phyloP scores from a whole-genome alignment of 2,329 filamentous ascomycete species.

The Xylaria sp. region DNA sequence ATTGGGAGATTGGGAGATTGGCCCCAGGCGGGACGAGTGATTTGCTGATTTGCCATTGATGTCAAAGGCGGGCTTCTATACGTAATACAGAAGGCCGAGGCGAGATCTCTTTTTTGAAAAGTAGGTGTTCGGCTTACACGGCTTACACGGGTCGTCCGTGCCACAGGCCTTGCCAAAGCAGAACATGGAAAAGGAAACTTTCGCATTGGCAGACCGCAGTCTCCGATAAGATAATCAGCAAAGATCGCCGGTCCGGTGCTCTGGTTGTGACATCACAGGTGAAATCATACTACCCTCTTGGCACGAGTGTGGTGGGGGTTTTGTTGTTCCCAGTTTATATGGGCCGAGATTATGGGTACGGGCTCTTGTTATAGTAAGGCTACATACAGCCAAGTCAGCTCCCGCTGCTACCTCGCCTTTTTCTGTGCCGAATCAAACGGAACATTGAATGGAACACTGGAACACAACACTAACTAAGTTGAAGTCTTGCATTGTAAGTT shows the following conservation, averaged over 20 bases:
- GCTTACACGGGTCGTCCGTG: not conserved
- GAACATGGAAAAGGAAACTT: not conserved
- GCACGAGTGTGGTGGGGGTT: not conserved
- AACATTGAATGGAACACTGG: too few species aligned
- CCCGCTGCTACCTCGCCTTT: too few species aligned
- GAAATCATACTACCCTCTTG: constrained; percentile 24
- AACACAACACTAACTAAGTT: too few species aligned
- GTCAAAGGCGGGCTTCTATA: constrained; percentile 3
- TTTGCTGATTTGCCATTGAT: not conserved
- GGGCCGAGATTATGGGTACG: too few species aligned
- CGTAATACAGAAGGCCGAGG: not conserved
- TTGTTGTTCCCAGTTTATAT: too few species aligned
- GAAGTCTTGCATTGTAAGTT: not conserved
- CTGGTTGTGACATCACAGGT: constrained; percentile 29
- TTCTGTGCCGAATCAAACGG: too few species aligned
- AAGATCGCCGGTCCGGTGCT: constrained; percentile 20
- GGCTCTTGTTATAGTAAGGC: not conserved
- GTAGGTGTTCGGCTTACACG: not conserved
- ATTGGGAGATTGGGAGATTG: not conserved
- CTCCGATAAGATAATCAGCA: constrained; percentile 3
- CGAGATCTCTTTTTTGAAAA: not conserved
- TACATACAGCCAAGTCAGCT: not conserved
- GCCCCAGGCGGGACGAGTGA: not conserved
- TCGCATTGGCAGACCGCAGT: not conserved
- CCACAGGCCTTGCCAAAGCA: too few species aligned